phyloP scores from a whole-genome alignment of 805 yeast species.

The Teunomyces gatunensis region DNA sequence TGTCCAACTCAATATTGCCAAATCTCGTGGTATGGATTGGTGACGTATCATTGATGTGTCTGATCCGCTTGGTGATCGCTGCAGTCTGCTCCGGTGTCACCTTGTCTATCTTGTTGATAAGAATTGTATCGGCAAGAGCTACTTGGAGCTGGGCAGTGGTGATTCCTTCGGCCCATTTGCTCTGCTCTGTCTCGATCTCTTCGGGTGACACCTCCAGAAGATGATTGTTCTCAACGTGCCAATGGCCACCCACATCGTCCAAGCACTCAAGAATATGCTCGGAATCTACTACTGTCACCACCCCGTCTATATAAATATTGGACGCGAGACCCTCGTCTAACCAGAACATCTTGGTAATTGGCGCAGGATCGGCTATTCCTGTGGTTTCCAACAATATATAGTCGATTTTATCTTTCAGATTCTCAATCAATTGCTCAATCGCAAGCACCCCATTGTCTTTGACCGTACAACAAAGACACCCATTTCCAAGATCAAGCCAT shows the following conservation, averaged over 20 bases:
- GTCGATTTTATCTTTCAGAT: constrained; percentile 72
- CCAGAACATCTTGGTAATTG: constrained; percentile 97
- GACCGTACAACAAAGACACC: constrained; percentile 95
- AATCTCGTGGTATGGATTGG: constrained; percentile 64
- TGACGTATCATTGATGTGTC: constrained; percentile 63
- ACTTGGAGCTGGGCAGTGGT: constrained; percentile 89
- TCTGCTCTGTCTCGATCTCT: constrained; percentile 27
- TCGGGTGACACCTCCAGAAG: constrained; percentile 23
- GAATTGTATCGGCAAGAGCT: constrained; percentile 80
- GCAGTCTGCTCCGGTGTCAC: constrained; percentile 14
- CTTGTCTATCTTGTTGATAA: constrained; percentile 76
- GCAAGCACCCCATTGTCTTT: constrained; percentile 94
- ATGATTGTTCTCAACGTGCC: constrained; percentile 48
- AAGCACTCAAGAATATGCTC: constrained; percentile 63
- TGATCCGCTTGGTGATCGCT: constrained; percentile 38
- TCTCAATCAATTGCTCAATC: constrained; percentile 78
- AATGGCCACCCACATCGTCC: constrained; percentile 70
- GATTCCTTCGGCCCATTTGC: constrained; percentile 40
- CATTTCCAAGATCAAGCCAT: constrained; percentile 96
- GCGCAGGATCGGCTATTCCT: constrained; percentile 97
- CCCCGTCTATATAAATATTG: constrained; percentile 86
- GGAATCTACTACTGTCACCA: constrained; percentile 81
- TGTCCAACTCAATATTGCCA: constrained; percentile 69
- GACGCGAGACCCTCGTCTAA: constrained; percentile 85
- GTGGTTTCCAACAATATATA: constrained; percentile 92